Conservation (phyloP, 2,329 filamentous ascomycete species). For the Ascomycota sp. region DNA sequence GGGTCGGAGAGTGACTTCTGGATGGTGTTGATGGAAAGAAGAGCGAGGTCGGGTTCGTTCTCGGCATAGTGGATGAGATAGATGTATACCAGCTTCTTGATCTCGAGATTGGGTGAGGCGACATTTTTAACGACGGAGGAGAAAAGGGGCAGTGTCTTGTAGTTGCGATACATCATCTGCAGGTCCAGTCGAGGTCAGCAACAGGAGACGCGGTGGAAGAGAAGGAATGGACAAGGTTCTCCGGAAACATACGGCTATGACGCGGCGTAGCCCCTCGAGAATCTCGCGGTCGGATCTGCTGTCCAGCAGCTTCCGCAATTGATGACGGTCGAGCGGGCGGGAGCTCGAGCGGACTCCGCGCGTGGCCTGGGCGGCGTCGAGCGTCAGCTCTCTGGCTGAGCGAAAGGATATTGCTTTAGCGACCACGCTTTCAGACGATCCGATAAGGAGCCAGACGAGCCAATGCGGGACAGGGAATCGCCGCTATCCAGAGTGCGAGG, state of each 20-base stretch:
- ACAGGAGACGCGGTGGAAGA: background rate
- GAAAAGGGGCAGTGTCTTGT: conserved; percentile 81
- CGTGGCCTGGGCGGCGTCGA: conserved; percentile 87
- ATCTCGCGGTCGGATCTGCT: conserved; percentile 86
- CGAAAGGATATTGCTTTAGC: too few relatives aligned
- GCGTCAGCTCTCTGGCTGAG: conserved; percentile 83
- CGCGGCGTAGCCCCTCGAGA: conserved; percentile 71
- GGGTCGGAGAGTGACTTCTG: conserved; percentile 90
- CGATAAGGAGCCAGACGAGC: too few relatives aligned
- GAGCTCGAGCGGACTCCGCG: conserved; percentile 41
- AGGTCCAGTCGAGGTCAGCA: conserved; percentile 1
- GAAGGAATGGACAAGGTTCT: too few relatives aligned
- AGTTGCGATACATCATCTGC: conserved; percentile 87
- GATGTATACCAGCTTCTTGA: conserved; percentile 97
- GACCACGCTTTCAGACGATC: too few relatives aligned
- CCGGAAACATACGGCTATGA: conserved; percentile 57
- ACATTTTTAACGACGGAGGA: conserved; percentile 98
- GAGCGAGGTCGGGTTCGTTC: conserved; percentile 80
- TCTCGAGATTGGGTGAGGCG: conserved; percentile 78
- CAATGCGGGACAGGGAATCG: too few relatives aligned
- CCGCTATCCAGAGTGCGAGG: too few relatives aligned
- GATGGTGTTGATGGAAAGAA: conserved; percentile 95
- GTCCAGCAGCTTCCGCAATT: conserved; percentile 88
- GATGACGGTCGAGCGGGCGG: conserved; percentile 50
- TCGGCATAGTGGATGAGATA: conserved; percentile 95